These are phyloP conservation scores for Carallia pectinifolia DNA, from an alignment of 345 rosid genomes.

Conservation along the genomic window DNA sequence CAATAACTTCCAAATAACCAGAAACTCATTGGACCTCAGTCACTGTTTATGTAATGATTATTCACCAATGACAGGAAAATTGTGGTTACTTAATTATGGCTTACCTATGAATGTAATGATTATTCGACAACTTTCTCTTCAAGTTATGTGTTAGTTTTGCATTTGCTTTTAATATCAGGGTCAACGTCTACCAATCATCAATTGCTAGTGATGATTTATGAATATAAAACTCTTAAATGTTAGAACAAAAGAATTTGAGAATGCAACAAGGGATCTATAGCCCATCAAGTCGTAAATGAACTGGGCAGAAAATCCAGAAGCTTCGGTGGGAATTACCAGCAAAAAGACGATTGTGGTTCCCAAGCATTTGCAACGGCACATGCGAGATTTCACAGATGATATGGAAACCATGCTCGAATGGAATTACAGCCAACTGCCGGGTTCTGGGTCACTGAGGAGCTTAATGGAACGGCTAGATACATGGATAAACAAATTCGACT, in stretches of 20 bases:
- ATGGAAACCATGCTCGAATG: conserved; percentile 76
- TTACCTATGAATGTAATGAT: neutral
- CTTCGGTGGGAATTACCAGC: conserved; percentile 69
- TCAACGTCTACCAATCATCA: conserved; percentile 26
- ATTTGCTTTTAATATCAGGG: conserved; percentile 38
- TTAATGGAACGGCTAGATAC: conserved; percentile 58
- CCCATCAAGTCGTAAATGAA: conserved; percentile 62
- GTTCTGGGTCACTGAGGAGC: conserved; percentile 54
- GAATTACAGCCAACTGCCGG: conserved; percentile 80
- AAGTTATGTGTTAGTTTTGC: neutral
- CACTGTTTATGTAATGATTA: conserved; percentile 31
- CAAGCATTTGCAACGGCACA: conserved; percentile 77
- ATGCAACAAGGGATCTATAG: conserved; percentile 74
- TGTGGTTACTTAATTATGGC: conserved; percentile 39
- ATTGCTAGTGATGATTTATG: neutral
- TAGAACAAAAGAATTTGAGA: neutral
- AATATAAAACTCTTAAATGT: conserved; percentile 1
- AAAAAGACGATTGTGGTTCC: conserved; percentile 77
- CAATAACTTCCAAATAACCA: conserved; percentile 67
- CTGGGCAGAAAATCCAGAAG: conserved; percentile 68
- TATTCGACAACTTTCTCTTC: neutral
- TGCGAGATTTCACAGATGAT: conserved; percentile 81
- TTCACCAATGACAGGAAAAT: conserved; percentile 40
- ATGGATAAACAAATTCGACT: conserved; percentile 48
- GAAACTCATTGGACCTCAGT: conserved; percentile 46